Conservation (phyloP, 371 early-diverging fungal species). For the Choanephora cucurbitarum region DNA sequence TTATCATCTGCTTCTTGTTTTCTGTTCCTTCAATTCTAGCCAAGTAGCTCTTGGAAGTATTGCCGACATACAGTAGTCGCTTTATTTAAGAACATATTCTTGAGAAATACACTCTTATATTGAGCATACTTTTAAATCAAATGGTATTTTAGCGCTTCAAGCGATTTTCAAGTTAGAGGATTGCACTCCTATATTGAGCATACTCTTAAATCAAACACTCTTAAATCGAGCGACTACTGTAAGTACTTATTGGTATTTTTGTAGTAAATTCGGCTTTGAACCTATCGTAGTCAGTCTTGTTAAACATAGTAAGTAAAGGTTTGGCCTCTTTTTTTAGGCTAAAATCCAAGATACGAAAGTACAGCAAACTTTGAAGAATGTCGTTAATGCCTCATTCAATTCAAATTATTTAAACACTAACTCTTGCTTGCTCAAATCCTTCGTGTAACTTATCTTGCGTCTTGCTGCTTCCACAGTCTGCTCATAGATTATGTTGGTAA, state of each 20-base stretch:
- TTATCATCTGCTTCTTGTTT: slow-evolving; percentile 4
- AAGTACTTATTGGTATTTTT: background rate
- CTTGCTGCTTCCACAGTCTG: background rate
- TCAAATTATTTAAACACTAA: slow-evolving; percentile 4
- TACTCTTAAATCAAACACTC: no score
- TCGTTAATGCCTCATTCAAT: background rate
- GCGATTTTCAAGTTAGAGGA: no score
- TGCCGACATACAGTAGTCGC: no score
- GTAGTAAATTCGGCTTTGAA: slow-evolving; percentile 10
- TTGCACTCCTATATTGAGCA: no score
- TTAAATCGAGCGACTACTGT: no score
- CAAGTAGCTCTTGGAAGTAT: slow-evolving; percentile 4
- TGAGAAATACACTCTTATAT: no score
- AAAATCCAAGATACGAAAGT: slow-evolving; percentile 10
- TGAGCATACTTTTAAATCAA: no score
- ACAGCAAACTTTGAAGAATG: slow-evolving; percentile 5
- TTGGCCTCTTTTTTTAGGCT: background rate
- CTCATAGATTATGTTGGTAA: slow-evolving; percentile 3
- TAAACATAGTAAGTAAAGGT: background rate
- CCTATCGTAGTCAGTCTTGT: background rate
- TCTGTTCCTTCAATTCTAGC: background rate
- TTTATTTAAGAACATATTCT: no score
- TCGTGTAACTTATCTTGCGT: slow-evolving; percentile 2
- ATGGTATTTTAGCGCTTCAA: no score
- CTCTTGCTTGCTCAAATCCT: slow-evolving; percentile 7